Base-by-base conservation (phyloP, 2,329 filamentous ascomycete species). In the Verruconis gallopava region DNA sequence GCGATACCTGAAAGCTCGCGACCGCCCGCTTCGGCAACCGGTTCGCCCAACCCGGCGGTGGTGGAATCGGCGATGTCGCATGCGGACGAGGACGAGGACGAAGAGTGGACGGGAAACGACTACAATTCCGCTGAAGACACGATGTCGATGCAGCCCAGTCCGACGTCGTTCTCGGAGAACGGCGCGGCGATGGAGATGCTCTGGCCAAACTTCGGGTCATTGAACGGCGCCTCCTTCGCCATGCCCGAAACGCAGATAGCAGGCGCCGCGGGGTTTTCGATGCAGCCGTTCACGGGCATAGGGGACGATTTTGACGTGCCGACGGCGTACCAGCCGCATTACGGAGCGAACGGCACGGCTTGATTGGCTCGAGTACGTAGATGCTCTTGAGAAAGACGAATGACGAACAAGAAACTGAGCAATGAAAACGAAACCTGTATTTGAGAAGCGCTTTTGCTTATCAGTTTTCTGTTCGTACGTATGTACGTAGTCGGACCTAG, bases 1-100 rank as follows among this genome's bases (percentile, higher is more conserved):
- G 44, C 47, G 5, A 51, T 50, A 25, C 46, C 49, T 14, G 46
- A 46, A 4, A 46, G 11, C 5, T n/a, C 21, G 14, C 11, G 13
- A 25, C 3, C 20, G 17, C 37, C 37, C 11, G 18, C n/a, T 17
- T 36, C 33, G 17, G 17, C 18, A 9, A 36, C 6, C 18, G 33
- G 11, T 6, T 36, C 33, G 11, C 33, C 33, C 15, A 15, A 11
- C 9, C 9, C 18, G 33, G 33, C 11, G 6, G 9, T 9, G 6
- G 11, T 17, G 13, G 17, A 9, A 14, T n/a, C 13, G 17, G 9
- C 6, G 21, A 3, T 32, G 15, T 5, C 18, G 20, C 14, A 21
- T 4, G 37, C 22, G 13, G 17, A 28, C 13, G 38, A 20, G 19
- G 28, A 40, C 18, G 38, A 40, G 28, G 25, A 40, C 9, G 38